Conservation (phyloP, 176 grass and related monocot genomes). For the Raddia guianensis region DNA sequence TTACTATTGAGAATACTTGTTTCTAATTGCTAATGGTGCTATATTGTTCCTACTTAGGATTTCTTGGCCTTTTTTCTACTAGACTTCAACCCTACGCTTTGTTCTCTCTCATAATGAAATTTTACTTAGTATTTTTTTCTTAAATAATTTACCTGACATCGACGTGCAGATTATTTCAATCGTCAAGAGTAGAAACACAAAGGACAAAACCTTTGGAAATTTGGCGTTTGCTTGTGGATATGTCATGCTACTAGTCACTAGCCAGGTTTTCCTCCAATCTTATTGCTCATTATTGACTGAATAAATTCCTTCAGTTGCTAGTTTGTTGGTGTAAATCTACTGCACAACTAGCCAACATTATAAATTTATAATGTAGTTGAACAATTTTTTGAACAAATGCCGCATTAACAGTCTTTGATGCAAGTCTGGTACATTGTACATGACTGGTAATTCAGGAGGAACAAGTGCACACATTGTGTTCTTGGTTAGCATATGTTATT, state of each 20-base stretch:
- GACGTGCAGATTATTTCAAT: slow-evolving; percentile 55
- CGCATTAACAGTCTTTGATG: background rate
- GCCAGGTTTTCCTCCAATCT: slow-evolving; percentile 34
- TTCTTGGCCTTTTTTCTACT: background rate
- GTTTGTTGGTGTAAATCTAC: background rate
- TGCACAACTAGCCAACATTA: background rate
- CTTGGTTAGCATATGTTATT: slow-evolving; percentile 11
- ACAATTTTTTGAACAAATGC: slow-evolving; percentile 3
- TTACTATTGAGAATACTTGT: background rate
- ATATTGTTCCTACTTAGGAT: background rate
- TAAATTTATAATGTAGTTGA: background rate
- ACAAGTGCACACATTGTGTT: background rate
- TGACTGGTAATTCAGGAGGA: background rate
- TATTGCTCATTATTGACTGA: slow-evolving; percentile 11
- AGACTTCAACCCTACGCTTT: background rate
- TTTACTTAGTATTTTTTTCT: slow-evolving; percentile 1
- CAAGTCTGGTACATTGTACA: background rate
- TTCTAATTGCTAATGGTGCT: background rate
- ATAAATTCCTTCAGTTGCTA: background rate
- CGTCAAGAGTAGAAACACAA: slow-evolving; percentile 54
- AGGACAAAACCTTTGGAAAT: slow-evolving; percentile 48
- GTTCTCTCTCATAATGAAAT: background rate
- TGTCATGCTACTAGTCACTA: too few relatives aligned
- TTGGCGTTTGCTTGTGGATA: slow-evolving; percentile 51
- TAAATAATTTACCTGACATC: background rate